Percentiles rank a stretch among this genome's conserved stretches.
Conservation (phyloP, 345 rosid species). For the Salix dunnii region DNA sequence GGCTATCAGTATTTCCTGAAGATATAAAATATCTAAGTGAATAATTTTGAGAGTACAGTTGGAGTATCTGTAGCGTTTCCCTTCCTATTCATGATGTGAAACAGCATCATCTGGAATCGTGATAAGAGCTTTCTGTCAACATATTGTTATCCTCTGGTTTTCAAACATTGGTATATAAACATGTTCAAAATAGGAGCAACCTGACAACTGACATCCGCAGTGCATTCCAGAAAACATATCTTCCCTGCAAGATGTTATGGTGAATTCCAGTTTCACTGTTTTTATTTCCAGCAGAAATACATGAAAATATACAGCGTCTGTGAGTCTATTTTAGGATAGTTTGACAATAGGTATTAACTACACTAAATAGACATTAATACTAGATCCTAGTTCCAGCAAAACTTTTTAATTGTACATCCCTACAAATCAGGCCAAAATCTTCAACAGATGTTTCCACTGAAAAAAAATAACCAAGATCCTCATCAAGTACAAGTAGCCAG, state of each 20-base stretch:
- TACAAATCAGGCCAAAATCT: too few relatives aligned
- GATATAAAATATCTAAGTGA: background rate
- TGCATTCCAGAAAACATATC: background rate
- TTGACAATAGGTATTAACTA: too few relatives aligned
- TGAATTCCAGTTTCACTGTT: too few relatives aligned
- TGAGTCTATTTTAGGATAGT: too few relatives aligned
- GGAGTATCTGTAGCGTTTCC: background rate
- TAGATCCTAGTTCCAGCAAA: too few relatives aligned
- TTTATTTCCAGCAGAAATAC: too few relatives aligned
- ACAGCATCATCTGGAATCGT: too few relatives aligned
- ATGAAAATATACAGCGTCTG: too few relatives aligned
- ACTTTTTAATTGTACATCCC: too few relatives aligned
- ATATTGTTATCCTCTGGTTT: background rate
- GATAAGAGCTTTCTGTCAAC: background rate
- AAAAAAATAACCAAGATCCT: background rate
- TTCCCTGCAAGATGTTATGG: background rate
- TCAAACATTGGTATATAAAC: background rate
- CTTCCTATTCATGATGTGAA: background rate
- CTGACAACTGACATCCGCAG: background rate
- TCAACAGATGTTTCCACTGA: background rate
- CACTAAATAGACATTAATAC: too few relatives aligned
- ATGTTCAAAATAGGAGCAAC: background rate
- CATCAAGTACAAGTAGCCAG: background rate
- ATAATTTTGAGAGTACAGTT: background rate
- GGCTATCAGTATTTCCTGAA: background rate